A percentile compares a stretch with the other conserved stretches of the same genome.
phyloP scores from a whole-genome alignment of 2,329 filamentous ascomycete species.

The Monascus ruber region DNA sequence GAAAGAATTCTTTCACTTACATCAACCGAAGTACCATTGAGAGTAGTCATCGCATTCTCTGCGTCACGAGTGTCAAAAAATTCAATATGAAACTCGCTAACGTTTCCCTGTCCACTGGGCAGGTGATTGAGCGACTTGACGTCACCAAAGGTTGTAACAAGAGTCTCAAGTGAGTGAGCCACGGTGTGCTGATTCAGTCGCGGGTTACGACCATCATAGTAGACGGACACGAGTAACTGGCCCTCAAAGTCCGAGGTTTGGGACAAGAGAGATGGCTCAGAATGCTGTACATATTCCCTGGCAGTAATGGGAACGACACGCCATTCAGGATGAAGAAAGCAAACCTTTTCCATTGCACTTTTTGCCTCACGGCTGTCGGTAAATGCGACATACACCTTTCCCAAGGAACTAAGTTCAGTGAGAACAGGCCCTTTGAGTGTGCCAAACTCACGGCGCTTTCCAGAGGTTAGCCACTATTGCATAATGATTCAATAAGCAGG shows the following conservation, averaged over 20 bases:
- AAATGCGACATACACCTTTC: slow-evolving; percentile 45
- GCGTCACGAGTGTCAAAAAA: slow-evolving; percentile 28
- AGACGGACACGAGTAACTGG: slow-evolving; percentile 43
- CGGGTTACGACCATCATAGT: slow-evolving; percentile 21
- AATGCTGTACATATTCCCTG: slow-evolving; percentile 33
- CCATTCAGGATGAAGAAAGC: slow-evolving; percentile 38
- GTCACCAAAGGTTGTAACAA: slow-evolving; percentile 27
- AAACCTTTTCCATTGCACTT: slow-evolving; percentile 38
- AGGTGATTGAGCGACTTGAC: slow-evolving; percentile 24
- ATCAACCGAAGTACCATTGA: slow-evolving; percentile 24
- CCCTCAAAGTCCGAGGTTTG: slow-evolving; percentile 41
- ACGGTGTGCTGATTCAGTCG: slow-evolving; percentile 17
- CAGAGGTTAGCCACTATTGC: not conserved
- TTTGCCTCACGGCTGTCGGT: slow-evolving; percentile 51
- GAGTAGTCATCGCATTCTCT: slow-evolving; percentile 22
- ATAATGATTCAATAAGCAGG: too few species aligned
- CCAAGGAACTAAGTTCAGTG: slow-evolving; percentile 21
- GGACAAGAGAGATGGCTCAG: slow-evolving; percentile 15
- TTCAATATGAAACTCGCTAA: slow-evolving; percentile 28
- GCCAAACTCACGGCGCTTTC: slow-evolving; percentile 23
- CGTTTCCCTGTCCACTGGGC: slow-evolving; percentile 15
- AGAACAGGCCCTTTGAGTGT: slow-evolving; percentile 29
- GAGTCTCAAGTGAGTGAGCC: slow-evolving; percentile 39
- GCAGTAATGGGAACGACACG: slow-evolving; percentile 35
- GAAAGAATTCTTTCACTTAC: slow-evolving; percentile 13